Conservation (phyloP, 2,329 filamentous ascomycete species). For the Dichotomopilus funicola region DNA sequence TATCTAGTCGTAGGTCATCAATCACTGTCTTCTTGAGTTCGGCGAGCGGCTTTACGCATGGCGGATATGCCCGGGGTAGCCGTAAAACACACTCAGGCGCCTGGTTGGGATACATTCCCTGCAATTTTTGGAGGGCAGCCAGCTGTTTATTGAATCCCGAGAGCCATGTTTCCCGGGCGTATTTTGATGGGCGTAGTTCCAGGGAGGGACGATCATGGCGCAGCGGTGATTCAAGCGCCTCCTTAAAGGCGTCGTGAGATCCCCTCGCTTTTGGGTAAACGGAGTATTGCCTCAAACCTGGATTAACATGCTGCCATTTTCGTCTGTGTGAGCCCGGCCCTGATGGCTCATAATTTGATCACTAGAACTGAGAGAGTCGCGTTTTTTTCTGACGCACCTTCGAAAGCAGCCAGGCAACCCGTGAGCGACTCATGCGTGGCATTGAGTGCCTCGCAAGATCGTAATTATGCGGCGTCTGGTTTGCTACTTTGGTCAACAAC, state of each 20-base stretch:
- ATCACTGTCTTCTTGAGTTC: constrained; percentile 8
- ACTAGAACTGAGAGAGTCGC: not conserved
- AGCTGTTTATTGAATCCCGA: not conserved
- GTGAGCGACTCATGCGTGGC: not conserved
- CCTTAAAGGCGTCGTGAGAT: too few relatives aligned
- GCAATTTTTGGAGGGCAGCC: too few relatives aligned
- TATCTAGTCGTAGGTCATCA: constrained; percentile 10
- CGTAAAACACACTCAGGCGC: too few relatives aligned
- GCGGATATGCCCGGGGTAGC: constrained; percentile 6
- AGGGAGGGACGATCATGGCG: too few relatives aligned
- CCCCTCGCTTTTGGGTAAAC: too few relatives aligned
- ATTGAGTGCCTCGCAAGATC: too few relatives aligned
- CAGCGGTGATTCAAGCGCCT: too few relatives aligned
- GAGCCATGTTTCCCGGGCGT: not conserved
- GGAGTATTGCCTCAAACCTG: too few relatives aligned
- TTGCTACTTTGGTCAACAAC: too few relatives aligned
- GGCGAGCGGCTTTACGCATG: constrained; percentile 6
- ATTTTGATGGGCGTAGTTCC: too few relatives aligned
- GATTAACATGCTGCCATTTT: not conserved
- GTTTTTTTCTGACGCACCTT: not conserved
- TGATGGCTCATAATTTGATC: not conserved
- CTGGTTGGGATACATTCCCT: too few relatives aligned
- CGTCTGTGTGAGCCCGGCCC: not conserved
- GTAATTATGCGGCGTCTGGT: too few relatives aligned
- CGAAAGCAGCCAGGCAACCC: not conserved